Conservation (phyloP, 1,139 yeast species). For the Scheffersomyces segobiensis region DNA sequence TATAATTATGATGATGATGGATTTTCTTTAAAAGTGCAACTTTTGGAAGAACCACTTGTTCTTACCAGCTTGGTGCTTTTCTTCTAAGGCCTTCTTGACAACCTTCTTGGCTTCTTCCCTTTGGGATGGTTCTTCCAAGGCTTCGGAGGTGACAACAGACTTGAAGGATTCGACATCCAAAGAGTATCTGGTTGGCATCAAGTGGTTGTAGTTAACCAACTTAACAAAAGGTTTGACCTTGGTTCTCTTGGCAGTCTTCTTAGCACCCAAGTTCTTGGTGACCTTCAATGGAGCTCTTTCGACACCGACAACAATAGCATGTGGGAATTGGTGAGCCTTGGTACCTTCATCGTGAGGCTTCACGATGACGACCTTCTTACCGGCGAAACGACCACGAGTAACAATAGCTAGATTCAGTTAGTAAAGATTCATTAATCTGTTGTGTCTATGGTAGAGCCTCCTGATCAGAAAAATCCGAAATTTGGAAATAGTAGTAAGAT, state of each 20-base stretch:
- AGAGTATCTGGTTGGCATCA: conserved; percentile 99
- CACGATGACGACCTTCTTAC: conserved; percentile 99
- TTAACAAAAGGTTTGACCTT: conserved; percentile 99
- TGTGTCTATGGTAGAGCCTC: not conserved
- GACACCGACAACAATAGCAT: conserved; percentile 99
- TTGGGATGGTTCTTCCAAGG: conserved; percentile 97
- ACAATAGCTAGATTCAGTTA: conserved; percentile 77
- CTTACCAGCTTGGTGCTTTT: conserved; percentile 99
- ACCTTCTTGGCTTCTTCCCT: conserved; percentile 99
- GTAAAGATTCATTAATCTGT: conserved; percentile 16
- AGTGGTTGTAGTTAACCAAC: conserved; percentile 99
- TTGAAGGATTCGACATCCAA: conserved; percentile 96
- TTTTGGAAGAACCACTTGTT: conserved; percentile 99
- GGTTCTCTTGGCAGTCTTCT: conserved; percentile 96
- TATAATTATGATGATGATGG: conserved; percentile 1
- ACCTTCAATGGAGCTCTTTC: conserved; percentile 99
- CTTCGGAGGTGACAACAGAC: conserved; percentile 86
- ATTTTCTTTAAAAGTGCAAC: conserved; percentile 79
- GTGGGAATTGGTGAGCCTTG: conserved; percentile 98
- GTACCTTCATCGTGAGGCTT: conserved; percentile 99
- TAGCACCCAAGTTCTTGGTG: conserved; percentile 91
- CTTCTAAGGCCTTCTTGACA: conserved; percentile 98
- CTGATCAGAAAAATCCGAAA: not conserved
- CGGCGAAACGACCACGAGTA: conserved; percentile 99
- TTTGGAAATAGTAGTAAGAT: not conserved